Percentiles rank a stretch among this genome's conserved stretches.
These are phyloP conservation scores for Geranomyces variabilis DNA, from an alignment of 192 early-diverging fungal species.

Conservation along the genomic window DNA sequence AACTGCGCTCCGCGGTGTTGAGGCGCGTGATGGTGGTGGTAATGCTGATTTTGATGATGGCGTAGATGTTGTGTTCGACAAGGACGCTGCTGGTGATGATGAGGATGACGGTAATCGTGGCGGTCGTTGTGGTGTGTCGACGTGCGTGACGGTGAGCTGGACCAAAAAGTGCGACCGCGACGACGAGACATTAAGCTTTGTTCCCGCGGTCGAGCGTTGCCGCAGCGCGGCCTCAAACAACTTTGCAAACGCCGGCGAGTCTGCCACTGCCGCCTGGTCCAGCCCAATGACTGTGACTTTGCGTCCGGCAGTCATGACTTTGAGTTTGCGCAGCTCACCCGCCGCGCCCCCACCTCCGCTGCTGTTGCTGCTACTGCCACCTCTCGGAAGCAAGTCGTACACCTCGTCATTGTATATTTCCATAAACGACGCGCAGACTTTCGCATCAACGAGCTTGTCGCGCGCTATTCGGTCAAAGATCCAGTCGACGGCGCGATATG, in stretches of 20 bases:
- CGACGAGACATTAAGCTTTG: slow-evolving; percentile 29
- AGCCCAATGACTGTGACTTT: slow-evolving; percentile 30
- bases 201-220: slow-evolving; percentile 30
- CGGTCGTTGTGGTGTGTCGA: no score
- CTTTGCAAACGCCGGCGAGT: slow-evolving; percentile 24
- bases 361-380: neutral
- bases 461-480: slow-evolving; percentile 25
- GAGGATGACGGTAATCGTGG: no score
- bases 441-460: slow-evolving; percentile 4
- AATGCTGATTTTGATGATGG: no score
- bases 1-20: no score
- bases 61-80: no score
- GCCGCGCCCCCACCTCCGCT: neutral
- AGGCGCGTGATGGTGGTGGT: no score
- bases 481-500: slow-evolving; percentile 26
- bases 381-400: slow-evolving; percentile 73
- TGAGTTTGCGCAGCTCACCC: slow-evolving; percentile 29
- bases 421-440: slow-evolving; percentile 19
- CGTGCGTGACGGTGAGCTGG: slow-evolving; percentile 20
- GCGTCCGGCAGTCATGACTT: slow-evolving; percentile 25
- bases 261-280: slow-evolving; percentile 12
- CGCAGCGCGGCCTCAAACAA: slow-evolving; percentile 25
- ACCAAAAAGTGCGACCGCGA: slow-evolving; percentile 40
- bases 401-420: slow-evolving; percentile 98
- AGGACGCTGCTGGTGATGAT: no score